Conservation (phyloP, 2,329 filamentous ascomycete species). For the Trematosphaeria pertusa region DNA sequence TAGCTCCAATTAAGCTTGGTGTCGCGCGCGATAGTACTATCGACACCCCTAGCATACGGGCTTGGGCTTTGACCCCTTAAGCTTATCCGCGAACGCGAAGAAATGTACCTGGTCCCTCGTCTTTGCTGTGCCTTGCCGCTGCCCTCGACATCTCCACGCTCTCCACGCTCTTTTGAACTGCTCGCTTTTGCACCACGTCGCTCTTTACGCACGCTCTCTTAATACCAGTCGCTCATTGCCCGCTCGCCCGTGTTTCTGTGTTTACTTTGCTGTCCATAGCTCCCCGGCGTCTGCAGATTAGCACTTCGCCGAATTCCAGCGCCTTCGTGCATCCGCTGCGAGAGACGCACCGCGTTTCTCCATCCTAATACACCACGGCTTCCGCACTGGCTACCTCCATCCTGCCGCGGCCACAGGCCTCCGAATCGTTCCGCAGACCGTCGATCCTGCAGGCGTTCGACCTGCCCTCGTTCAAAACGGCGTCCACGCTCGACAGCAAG, state of each 20-base stretch:
- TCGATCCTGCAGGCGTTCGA: constrained; percentile 58
- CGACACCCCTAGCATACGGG: constrained; percentile 34
- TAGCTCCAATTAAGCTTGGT: constrained; percentile 44
- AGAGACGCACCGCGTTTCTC: constrained; percentile 49
- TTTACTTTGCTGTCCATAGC: constrained; percentile 23
- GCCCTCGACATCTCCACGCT: constrained; percentile 14
- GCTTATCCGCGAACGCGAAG: constrained; percentile 32
- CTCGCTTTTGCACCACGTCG: constrained; percentile 27
- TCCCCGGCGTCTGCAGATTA: constrained; percentile 16
- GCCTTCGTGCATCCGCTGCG: constrained; percentile 16
- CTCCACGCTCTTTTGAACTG: constrained; percentile 32
- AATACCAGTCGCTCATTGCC: constrained; percentile 34
- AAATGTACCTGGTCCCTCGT: constrained; percentile 37
- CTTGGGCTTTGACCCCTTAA: constrained; percentile 26
- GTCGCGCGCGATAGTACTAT: constrained; percentile 40
- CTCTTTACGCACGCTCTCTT: constrained; percentile 34
- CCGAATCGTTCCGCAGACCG: constrained; percentile 57
- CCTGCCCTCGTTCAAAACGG: constrained; percentile 55
- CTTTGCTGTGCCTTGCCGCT: constrained; percentile 18
- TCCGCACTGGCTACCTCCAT: constrained; percentile 65
- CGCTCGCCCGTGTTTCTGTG: constrained; percentile 14
- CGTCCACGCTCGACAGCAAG: constrained; percentile 54
- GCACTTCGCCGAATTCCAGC: constrained; percentile 14
- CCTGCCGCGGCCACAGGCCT: constrained; percentile 66
- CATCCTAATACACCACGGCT: constrained; percentile 54